A percentile compares a stretch with the other conserved stretches of the same genome.
Evolutionary conservation across 2,329 filamentous ascomycete genomes (phyloP).

Genomic region (Simplicillium sp.): DNA sequence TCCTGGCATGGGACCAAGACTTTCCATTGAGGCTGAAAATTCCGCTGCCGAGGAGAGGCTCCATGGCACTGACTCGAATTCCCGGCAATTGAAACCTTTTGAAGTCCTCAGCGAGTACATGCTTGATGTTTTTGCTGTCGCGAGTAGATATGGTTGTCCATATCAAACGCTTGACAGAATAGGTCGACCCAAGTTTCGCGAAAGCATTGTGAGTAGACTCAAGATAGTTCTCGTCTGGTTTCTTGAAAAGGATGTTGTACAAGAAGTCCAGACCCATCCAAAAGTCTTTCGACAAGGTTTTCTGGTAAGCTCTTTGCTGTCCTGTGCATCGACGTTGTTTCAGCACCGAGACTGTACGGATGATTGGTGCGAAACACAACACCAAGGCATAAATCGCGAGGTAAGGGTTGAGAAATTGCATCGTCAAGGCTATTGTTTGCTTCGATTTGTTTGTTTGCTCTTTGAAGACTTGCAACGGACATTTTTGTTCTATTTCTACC

Average conservation of each 20-base stretch:
- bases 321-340: constrained; percentile 9
- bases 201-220: constrained; percentile 17
- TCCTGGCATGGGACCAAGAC: constrained; percentile 34
- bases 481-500: no score
- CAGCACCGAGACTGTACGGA: not conserved
- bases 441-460: no score
- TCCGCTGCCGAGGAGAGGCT: constrained; percentile 30
- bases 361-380: no score
- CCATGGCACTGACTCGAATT: constrained; percentile 24
- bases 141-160: constrained; percentile 24
- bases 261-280: constrained; percentile 25
- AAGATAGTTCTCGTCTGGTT: constrained; percentile 16
- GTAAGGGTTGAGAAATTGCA: no score
- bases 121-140: constrained; percentile 44
- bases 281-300: constrained; percentile 17
- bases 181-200: constrained; percentile 19
- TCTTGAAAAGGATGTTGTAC: constrained; percentile 17
- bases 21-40: constrained; percentile 40
- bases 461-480: no score
- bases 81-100: constrained; percentile 34
- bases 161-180: constrained; percentile 20
- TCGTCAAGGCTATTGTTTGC: no score
- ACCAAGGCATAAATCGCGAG: no score
- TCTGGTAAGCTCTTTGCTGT: constrained; percentile 13
- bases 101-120: constrained; percentile 42